Percentiles rank a stretch among this genome's conserved stretches.
These are phyloP conservation scores for Ammopiptanthus mongolicus DNA, from an alignment of 306 rosid genomes.

Conservation along the genomic window DNA sequence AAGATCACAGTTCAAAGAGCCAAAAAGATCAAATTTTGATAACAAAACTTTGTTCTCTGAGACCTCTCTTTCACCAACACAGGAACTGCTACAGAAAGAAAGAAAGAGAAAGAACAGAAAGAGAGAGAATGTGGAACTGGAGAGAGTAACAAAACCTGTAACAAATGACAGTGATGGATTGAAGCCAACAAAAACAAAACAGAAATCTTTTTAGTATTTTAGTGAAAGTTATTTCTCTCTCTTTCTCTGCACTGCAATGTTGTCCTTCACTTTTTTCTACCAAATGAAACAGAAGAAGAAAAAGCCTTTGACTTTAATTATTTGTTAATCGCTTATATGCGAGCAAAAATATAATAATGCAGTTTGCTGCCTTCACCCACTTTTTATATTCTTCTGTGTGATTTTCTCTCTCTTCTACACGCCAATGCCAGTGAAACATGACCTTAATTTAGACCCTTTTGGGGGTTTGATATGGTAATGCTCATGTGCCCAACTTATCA, in stretches of 20 bases:
- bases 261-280: conserved; percentile 48
- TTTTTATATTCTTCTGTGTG: conserved; percentile 6
- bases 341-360: conserved; percentile 20
- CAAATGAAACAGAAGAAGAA: conserved; percentile 30
- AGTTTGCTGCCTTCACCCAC: conserved; percentile 8
- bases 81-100: neutral
- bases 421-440: conserved; percentile 27
- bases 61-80: neutral
- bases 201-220: conserved; percentile 37
- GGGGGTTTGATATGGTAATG: conserved; percentile 20
- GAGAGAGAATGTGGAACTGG: conserved; percentile 18
- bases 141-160: conserved; percentile 38
- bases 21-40: conserved; percentile 33
- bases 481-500: conserved; percentile 25
- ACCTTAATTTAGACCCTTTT: conserved; percentile 22
- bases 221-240: conserved; percentile 20
- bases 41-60: conserved; percentile 12
- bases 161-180: conserved; percentile 50
- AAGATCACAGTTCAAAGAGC: conserved; percentile 22
- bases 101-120: neutral
- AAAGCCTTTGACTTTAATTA: conserved; percentile 31
- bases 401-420: conserved; percentile 20
- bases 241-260: conserved; percentile 13
- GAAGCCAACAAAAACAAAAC: conserved; percentile 51
- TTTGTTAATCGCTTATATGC: conserved; percentile 22